Base-by-base conservation (phyloP, 2,329 filamentous ascomycete species). In the Aspergillus sp. region DNA sequence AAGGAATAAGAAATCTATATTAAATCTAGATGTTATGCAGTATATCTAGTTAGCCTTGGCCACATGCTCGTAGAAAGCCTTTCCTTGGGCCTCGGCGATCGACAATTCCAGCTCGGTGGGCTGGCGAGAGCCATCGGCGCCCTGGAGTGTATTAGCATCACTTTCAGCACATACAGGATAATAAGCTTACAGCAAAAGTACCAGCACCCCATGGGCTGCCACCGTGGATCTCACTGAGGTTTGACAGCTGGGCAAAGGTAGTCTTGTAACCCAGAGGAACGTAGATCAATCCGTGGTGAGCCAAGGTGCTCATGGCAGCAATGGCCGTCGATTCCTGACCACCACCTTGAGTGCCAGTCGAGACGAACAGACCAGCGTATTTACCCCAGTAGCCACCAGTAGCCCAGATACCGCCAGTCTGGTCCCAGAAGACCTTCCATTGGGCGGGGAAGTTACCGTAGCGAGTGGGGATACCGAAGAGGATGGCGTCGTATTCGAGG, bases 381-480 rank as follows among this genome's bases (percentile, higher is more conserved):
- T 97, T 97, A 73, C 90, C 90, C 71, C 77, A 82, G 76, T 79
- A 90, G 55, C 75, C 82, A 50, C 91, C 91, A 10, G 71, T 68
- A 49, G 77, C 71, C 93, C 93, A 97, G 69, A 93, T 86, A 57
- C 79, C 76, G 62, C 91, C 91, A 26, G 89, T 90, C 71, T 81
- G 79, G 76, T 98, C 93, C 86, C 90, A 94, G 65, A 74, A 74
- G 41, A 67, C 71, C 78, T 93, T 96, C 87, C 87, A 96, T 74
- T 98, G 93, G 12, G 85, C 88, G 39, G 91, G 90, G 79, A 95
- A 95, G 82, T 94, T 97, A 60, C 93, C 93, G 74, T 88, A 98
- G 56, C 93, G 82, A 40, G 93, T 98, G 47, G 93, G 93, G 67
- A 97, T 93, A 54, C 93, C 93, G 60, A 97, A 79, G 52, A 98